Percentiles rank a stretch among this genome's conserved stretches.
phyloP scores from a whole-genome alignment of 2,329 filamentous ascomycete genomes.

The Stemphylium vesicarium region DNA sequence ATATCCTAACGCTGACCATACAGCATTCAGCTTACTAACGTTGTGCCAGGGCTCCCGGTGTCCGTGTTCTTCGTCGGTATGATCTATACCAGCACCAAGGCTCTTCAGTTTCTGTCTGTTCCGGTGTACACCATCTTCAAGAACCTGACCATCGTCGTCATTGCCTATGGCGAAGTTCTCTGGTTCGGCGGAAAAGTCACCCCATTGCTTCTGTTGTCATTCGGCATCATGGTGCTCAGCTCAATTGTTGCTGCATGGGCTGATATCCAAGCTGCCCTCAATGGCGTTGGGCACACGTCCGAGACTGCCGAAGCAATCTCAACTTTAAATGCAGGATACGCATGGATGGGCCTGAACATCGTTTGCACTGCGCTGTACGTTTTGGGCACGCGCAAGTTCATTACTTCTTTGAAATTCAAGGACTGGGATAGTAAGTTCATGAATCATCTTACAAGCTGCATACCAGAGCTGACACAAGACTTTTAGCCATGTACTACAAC shows the following conservation, averaged over 20 bases:
- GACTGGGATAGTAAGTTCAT: slow-evolving; percentile 89
- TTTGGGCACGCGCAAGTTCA: slow-evolving; percentile 93
- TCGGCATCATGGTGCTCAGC: slow-evolving; percentile 94
- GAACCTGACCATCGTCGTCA: slow-evolving; percentile 98
- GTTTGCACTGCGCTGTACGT: slow-evolving; percentile 91
- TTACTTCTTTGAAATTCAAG: slow-evolving; percentile 99
- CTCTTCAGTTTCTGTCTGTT: slow-evolving; percentile 93
- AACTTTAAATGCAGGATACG: slow-evolving; percentile 54
- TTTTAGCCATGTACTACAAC: slow-evolving; percentile 97
- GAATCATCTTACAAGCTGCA: slow-evolving; percentile 4
- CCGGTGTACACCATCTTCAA: slow-evolving; percentile 99
- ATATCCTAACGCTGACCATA: background rate
- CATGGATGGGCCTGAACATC: slow-evolving; percentile 70
- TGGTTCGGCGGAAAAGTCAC: slow-evolving; percentile 97
- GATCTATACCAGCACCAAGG: slow-evolving; percentile 98
- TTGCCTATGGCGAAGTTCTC: slow-evolving; percentile 95
- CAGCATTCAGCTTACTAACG: slow-evolving; percentile 4
- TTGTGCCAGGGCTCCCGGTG: slow-evolving; percentile 84
- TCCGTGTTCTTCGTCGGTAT: slow-evolving; percentile 95
- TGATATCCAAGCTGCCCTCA: slow-evolving; percentile 85
- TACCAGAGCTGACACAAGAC: background rate
- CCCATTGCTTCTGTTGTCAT: slow-evolving; percentile 85
- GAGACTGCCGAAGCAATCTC: slow-evolving; percentile 75
- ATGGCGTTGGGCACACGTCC: slow-evolving; percentile 60
- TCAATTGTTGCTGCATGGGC: slow-evolving; percentile 96